A percentile compares a stretch with the other conserved stretches of the same genome.
Evolutionary conservation across 768 basidiomycete genomes (phyloP).

Genomic region (Sarcodon sp.): DNA sequence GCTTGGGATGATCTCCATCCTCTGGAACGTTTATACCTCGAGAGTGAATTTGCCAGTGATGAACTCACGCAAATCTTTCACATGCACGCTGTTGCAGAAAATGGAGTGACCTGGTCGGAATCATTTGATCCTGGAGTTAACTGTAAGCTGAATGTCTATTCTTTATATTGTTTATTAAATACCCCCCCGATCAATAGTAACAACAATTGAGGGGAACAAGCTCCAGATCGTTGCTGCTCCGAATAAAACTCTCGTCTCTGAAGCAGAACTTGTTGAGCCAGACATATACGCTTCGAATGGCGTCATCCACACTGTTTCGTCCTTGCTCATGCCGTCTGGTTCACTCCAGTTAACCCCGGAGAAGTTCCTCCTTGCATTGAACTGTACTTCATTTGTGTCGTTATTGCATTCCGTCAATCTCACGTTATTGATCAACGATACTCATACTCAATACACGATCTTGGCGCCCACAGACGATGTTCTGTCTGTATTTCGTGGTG

Average conservation of each 20-base stretch:
- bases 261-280: conserved; percentile 49
- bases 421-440: conserved; percentile 54
- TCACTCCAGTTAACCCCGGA: conserved; percentile 81
- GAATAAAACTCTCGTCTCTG: conserved; percentile 42
- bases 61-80: conserved; percentile 71
- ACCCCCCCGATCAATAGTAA: conserved; percentile 31
- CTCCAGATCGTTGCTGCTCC: conserved; percentile 46
- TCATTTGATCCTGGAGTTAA: conserved; percentile 38
- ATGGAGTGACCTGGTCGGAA: conserved; percentile 54
- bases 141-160: conserved; percentile 28
- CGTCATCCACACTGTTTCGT: conserved; percentile 81
- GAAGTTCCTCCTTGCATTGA: conserved; percentile 86
- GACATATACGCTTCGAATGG: conserved; percentile 94
- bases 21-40: conserved; percentile 77
- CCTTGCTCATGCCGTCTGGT: conserved; percentile 66
- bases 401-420: conserved; percentile 79
- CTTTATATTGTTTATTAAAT: neutral
- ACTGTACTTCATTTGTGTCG: conserved; percentile 85
- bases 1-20: conserved; percentile 74
- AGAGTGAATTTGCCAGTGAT: conserved; percentile 74
- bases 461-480: conserved; percentile 88
- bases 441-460: conserved; percentile 66
- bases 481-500: conserved; percentile 39
- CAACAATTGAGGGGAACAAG: conserved; percentile 50
- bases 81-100: conserved; percentile 55